Evolutionary conservation across 164 flowering plant species (phyloP).

Genomic region (Warburgia ugandensis): DNA sequence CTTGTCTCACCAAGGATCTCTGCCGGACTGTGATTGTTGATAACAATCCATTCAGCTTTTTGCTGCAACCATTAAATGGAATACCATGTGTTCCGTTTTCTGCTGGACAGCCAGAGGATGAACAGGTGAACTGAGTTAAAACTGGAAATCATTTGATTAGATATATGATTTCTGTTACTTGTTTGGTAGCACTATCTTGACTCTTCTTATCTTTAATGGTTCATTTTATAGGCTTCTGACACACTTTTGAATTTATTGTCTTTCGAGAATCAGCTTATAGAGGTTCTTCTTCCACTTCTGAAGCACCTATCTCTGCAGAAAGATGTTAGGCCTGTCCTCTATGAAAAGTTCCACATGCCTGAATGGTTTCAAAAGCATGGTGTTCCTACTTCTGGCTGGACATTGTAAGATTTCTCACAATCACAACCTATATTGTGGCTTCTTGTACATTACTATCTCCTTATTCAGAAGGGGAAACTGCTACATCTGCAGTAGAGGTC

Average conservation of each 20-base stretch:
- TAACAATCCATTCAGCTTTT: slow-evolving; percentile 95
- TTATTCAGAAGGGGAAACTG: no score
- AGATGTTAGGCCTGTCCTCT: slow-evolving; percentile 72
- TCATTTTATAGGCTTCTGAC: no score
- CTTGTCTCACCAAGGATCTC: slow-evolving; percentile 64
- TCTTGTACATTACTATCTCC: slow-evolving; percentile 2
- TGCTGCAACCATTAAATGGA: slow-evolving; percentile 89
- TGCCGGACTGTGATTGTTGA: slow-evolving; percentile 77
- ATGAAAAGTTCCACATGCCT: slow-evolving; percentile 87
- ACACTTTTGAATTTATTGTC: background rate
- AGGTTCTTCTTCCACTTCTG: slow-evolving; percentile 81
- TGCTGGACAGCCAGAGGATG: slow-evolving; percentile 77
- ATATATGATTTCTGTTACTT: background rate
- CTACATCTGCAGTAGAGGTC: no score
- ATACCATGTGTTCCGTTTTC: slow-evolving; percentile 93
- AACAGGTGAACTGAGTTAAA: slow-evolving; percentile 49
- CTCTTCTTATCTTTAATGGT: no score
- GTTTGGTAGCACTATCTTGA: background rate
- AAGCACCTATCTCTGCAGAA: slow-evolving; percentile 64
- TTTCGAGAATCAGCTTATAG: slow-evolving; percentile 90
- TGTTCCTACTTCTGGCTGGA: slow-evolving; percentile 38
- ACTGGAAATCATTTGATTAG: background rate
- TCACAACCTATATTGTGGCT: background rate
- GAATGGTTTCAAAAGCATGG: slow-evolving; percentile 95
- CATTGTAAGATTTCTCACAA: background rate